Conservation (phyloP, 1,284 basidiomycete species). For the Earliella scabrosa region DNA sequence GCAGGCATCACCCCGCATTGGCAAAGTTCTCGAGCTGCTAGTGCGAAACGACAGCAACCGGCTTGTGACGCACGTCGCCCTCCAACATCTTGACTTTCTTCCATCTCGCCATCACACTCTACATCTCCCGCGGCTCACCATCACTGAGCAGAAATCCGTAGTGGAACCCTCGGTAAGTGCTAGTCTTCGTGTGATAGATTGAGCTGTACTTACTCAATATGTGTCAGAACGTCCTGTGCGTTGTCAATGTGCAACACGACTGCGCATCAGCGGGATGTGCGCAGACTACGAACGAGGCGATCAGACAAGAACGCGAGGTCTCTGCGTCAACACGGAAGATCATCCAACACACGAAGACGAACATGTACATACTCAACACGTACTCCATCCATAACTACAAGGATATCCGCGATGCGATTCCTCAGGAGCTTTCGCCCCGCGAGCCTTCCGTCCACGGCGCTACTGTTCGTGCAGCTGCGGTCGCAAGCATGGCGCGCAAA, state of each 20-base stretch:
- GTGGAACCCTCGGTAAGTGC: background rate
- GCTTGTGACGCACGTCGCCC: background rate
- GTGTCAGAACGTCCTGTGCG: slow-evolving; percentile 9
- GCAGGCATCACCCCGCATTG: too few species aligned
- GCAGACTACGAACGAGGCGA: background rate
- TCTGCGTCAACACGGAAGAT: background rate
- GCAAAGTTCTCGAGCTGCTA: background rate
- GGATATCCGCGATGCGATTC: too few species aligned
- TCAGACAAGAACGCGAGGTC: slow-evolving; percentile 10
- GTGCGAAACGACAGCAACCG: too few species aligned
- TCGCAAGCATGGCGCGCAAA: too few species aligned
- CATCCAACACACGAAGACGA: background rate
- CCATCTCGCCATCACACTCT: background rate
- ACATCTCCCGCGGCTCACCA: background rate
- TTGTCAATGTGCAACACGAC: slow-evolving; percentile 22
- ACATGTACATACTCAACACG: background rate
- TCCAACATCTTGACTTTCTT: background rate
- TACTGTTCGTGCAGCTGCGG: too few species aligned
- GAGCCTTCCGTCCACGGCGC: too few species aligned
- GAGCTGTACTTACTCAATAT: background rate
- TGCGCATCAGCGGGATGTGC: slow-evolving; percentile 5
- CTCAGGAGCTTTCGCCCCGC: too few species aligned
- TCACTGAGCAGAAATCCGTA: background rate
- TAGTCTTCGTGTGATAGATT: background rate
- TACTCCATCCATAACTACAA: slow-evolving; percentile 6